Evolutionary conservation across 1,284 basidiomycete species (phyloP).

Genomic region (Malassezia furfur): DNA sequence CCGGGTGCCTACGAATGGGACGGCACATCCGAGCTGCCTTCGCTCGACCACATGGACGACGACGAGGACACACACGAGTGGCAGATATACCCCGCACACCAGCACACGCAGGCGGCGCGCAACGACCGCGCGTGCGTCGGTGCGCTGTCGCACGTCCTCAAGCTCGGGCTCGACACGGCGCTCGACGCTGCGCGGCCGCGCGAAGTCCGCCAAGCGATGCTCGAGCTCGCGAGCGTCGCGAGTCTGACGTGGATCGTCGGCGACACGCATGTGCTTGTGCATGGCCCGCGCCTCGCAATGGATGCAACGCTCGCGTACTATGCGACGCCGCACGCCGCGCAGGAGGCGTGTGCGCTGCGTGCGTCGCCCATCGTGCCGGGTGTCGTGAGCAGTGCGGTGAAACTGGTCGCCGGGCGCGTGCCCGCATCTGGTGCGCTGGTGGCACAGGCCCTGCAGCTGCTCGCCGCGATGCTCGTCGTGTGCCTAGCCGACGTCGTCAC

Average conservation of each 20-base stretch:
- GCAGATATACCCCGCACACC: slow-evolving; percentile 8
- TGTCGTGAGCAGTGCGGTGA: slow-evolving; percentile 10
- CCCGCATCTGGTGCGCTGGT: not conserved
- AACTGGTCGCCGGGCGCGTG: not conserved
- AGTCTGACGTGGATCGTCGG: slow-evolving; percentile 10
- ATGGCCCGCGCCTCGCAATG: not conserved
- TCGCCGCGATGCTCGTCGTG: slow-evolving; percentile 4
- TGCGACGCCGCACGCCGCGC: not conserved
- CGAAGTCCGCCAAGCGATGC: not conserved
- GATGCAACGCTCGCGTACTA: not conserved
- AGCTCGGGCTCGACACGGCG: slow-evolving; percentile 10
- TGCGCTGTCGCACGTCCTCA: slow-evolving; percentile 13
- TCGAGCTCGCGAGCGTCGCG: slow-evolving; percentile 1
- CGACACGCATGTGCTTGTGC: not conserved
- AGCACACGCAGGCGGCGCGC: slow-evolving; percentile 1
- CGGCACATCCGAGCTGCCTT: slow-evolving; percentile 35
- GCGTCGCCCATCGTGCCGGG: slow-evolving; percentile 9
- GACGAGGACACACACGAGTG: not conserved
- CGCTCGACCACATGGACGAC: slow-evolving; percentile 23
- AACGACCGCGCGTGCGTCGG: slow-evolving; percentile 2
- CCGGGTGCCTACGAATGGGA: slow-evolving; percentile 42
- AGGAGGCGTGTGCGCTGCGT: not conserved
- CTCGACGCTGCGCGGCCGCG: not conserved
- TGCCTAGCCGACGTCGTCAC: slow-evolving; percentile 12
- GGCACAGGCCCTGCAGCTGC: not conserved